Percentiles rank a stretch among this genome's conserved stretches.
Evolutionary conservation across 2,329 filamentous ascomycete genomes (phyloP).

Genomic region (Leptographium galeiforme): DNA sequence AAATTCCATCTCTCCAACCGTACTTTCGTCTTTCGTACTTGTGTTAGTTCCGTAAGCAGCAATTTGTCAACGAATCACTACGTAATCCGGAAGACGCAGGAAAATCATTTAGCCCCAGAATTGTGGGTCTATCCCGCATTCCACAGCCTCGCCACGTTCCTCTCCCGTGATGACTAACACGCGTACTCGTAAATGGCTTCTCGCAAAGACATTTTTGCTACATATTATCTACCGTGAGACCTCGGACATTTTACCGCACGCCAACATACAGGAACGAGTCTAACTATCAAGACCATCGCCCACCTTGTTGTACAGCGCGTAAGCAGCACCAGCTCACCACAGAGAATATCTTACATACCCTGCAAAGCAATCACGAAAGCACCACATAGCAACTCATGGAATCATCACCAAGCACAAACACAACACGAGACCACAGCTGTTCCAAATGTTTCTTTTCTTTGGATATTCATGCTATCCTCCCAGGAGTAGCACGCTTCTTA

Average conservation of each 20-base stretch:
- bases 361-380: not conserved
- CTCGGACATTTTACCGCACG: not conserved
- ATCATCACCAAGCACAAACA: not conserved
- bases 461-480: slow-evolving; percentile 2
- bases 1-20: no score
- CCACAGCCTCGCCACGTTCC: not conserved
- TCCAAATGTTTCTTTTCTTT: not conserved
- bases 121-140: not conserved
- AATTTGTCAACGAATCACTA: no score
- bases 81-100: not conserved
- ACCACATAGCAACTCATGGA: not conserved
- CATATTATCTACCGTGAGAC: no score
- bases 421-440: not conserved
- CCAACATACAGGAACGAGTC: no score
- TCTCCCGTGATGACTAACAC: not conserved
- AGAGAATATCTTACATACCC: not conserved
- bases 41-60: not conserved
- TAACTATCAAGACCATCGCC: no score
- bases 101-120: not conserved
- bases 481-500: not conserved
- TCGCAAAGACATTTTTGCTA: no score
- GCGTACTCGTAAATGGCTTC: no score
- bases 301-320: no score
- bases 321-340: no score
- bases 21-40: not conserved